phyloP scores from a whole-genome alignment of 2,329 filamentous ascomycete genomes.

The Zalaria sp. region DNA sequence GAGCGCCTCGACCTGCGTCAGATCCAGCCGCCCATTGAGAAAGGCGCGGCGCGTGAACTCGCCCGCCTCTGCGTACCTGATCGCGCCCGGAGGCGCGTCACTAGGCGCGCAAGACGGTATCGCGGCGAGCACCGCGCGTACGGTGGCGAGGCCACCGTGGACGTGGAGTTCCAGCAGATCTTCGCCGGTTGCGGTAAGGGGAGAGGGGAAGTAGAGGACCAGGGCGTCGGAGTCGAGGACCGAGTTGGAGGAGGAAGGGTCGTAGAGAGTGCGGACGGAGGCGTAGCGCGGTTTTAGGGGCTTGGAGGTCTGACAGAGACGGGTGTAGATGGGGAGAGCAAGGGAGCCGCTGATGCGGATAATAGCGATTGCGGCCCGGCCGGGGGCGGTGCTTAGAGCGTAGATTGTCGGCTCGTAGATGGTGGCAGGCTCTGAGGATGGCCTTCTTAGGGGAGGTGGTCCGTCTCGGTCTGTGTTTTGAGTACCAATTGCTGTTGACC shows the following conservation, averaged over 20 bases:
- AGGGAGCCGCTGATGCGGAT: slow-evolving; percentile 73
- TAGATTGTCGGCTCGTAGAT: slow-evolving; percentile 54
- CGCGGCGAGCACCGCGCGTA: slow-evolving; percentile 70
- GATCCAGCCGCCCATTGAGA: slow-evolving; percentile 67
- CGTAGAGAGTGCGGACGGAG: slow-evolving; percentile 58
- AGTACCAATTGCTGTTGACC: too few relatives aligned
- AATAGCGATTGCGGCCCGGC: slow-evolving; percentile 79
- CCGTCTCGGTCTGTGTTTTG: too few relatives aligned
- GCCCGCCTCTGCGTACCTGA: slow-evolving; percentile 85
- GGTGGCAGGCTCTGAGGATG: too few relatives aligned
- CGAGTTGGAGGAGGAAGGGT: slow-evolving; percentile 33
- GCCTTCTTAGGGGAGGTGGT: too few relatives aligned
- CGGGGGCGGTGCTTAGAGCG: slow-evolving; percentile 75
- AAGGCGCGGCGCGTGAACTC: slow-evolving; percentile 94
- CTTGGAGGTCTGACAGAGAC: slow-evolving; percentile 41
- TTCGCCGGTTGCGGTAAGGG: slow-evolving; percentile 79
- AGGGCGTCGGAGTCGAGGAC: slow-evolving; percentile 66
- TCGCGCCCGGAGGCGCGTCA: slow-evolving; percentile 14
- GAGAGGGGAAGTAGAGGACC: slow-evolving; percentile 68
- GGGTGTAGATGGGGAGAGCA: slow-evolving; percentile 52
- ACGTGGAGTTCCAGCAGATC: slow-evolving; percentile 86
- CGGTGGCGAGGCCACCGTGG: slow-evolving; percentile 82
- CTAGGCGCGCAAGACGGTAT: slow-evolving; percentile 42
- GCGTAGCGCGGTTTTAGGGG: slow-evolving; percentile 50
- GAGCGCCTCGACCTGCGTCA: slow-evolving; percentile 64